phyloP scores from a whole-genome alignment of 306 rosid species.

The Quercus variabilis region DNA sequence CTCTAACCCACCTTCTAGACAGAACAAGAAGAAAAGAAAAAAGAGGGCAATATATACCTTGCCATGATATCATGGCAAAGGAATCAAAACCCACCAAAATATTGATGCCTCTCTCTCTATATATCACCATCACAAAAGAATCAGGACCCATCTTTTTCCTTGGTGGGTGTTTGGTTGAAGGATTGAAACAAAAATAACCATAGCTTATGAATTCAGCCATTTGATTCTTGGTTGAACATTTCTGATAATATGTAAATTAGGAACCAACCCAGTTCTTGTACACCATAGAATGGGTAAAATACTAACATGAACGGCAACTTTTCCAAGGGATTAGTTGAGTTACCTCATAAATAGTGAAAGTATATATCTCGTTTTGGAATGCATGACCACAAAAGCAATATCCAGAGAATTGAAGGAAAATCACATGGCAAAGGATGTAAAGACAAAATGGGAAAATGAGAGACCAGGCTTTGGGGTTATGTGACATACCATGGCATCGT shows the following conservation, averaged over 20 bases:
- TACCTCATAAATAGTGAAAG: not conserved
- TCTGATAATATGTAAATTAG: not conserved
- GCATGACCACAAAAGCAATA: not conserved
- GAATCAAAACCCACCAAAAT: not conserved
- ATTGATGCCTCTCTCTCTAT: not conserved
- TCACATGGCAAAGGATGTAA: constrained; percentile 11
- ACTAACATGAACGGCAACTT: no score
- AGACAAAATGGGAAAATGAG: not conserved
- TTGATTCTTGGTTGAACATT: not conserved
- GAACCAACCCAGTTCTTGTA: not conserved
- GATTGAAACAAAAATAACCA: not conserved
- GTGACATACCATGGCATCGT: constrained; percentile 73
- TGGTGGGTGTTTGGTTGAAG: not conserved
- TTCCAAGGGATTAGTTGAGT: no score
- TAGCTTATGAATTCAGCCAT: not conserved
- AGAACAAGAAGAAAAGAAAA: not conserved
- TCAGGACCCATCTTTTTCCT: not conserved
- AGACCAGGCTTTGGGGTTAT: not conserved
- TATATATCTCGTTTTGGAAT: not conserved
- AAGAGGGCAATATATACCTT: not conserved
- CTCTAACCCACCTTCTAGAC: not conserved
- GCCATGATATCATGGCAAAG: not conserved
- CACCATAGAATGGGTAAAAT: not conserved
- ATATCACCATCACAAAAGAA: not conserved
- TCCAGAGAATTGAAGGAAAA: not conserved